These are phyloP conservation scores for Botrytis tulipae DNA, from an alignment of 2,329 filamentous ascomycete species.

Conservation along the genomic window DNA sequence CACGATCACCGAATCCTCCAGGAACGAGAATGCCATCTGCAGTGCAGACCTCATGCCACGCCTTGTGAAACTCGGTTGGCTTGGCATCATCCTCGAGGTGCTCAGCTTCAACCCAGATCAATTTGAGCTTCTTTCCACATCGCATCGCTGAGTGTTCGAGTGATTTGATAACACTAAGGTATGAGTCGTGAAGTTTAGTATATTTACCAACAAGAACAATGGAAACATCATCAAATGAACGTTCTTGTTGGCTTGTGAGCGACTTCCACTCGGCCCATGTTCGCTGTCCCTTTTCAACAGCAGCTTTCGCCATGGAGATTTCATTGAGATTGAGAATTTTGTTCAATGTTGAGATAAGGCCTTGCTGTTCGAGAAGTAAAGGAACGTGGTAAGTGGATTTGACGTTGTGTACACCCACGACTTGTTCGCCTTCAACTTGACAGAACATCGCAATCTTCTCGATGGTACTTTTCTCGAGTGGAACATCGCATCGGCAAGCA, in stretches of 20 bases:
- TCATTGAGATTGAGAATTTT: constrained; percentile 63
- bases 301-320: constrained; percentile 50
- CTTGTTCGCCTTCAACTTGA: constrained; percentile 80
- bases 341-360: constrained; percentile 66
- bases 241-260: constrained; percentile 65
- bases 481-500: constrained; percentile 83
- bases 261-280: constrained; percentile 72
- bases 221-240: constrained; percentile 65
- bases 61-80: constrained; percentile 76
- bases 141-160: constrained; percentile 91
- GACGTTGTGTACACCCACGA: constrained; percentile 87
- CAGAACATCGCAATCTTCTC: constrained; percentile 88
- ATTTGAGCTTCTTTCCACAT: constrained; percentile 73
- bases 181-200: constrained; percentile 78
- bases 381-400: constrained; percentile 92
- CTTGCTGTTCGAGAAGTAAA: constrained; percentile 82
- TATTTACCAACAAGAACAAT: constrained; percentile 96
- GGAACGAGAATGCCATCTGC: constrained; percentile 62
- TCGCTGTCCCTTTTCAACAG: constrained; percentile 60
- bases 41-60: constrained; percentile 76
- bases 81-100: constrained; percentile 72
- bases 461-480: constrained; percentile 70
- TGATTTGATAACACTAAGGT: constrained; percentile 79
- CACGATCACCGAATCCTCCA: constrained; percentile 68
- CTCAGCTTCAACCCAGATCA: constrained; percentile 82